phyloP scores from a whole-genome alignment of 331 rosid genomes.

The Saraca asoca region DNA sequence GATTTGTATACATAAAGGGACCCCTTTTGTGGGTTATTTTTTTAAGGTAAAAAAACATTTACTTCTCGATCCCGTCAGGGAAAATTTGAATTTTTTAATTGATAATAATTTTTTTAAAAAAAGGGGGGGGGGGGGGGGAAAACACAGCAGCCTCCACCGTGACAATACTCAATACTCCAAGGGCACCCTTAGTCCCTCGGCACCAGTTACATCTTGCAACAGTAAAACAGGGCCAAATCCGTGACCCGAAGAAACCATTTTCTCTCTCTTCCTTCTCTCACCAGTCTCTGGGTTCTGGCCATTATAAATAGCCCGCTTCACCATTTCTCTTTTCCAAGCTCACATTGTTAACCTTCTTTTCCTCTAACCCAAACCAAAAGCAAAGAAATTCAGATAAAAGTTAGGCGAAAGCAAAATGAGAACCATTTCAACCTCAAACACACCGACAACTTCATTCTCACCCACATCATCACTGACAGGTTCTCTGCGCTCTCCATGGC shows the following conservation, averaged over 20 bases:
- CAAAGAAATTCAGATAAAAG: not conserved
- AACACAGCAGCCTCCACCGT: no score
- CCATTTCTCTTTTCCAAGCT: slow-evolving; percentile 34
- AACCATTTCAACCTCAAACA: slow-evolving; percentile 28
- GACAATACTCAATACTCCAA: no score
- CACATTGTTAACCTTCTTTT: slow-evolving; percentile 15
- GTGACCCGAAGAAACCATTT: slow-evolving; percentile 21
- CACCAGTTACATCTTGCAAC: not conserved
- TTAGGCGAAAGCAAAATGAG: slow-evolving; percentile 46
- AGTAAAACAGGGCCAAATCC: slow-evolving; percentile 28
- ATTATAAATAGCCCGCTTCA: slow-evolving; percentile 45
- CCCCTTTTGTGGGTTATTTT: no score
- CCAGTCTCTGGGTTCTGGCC: slow-evolving; percentile 4
- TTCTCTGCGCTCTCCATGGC: slow-evolving; percentile 51
- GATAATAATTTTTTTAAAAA: no score
- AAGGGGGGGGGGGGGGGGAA: no score
- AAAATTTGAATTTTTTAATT: no score
- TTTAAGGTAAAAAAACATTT: no score
- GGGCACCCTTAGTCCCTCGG: no score
- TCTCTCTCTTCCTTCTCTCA: not conserved
- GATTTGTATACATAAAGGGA: no score
- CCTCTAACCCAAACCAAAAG: not conserved
- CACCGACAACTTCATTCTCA: slow-evolving; percentile 1
- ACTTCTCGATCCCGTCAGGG: no score
- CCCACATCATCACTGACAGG: slow-evolving; percentile 7